Conservation (phyloP, 2,329 filamentous ascomycete genomes). For the Fusarium albosuccineum region DNA sequence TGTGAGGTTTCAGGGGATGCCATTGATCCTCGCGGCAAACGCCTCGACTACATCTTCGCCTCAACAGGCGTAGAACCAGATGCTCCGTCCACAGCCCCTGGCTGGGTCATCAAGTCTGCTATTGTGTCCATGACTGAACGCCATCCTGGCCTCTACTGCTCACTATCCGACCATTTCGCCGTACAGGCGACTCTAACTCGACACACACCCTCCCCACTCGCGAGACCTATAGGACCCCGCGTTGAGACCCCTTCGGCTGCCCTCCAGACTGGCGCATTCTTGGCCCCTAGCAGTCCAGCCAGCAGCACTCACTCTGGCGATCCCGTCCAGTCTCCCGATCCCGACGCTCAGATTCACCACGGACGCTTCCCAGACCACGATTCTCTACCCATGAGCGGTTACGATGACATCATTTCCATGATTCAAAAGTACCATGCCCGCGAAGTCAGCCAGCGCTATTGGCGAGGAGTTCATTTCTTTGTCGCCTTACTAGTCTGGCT, state of each 20-base stretch:
- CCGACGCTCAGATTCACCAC: slow-evolving; percentile 52
- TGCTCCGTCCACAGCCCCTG: slow-evolving; percentile 47
- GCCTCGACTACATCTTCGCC: slow-evolving; percentile 95
- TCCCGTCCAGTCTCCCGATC: slow-evolving; percentile 39
- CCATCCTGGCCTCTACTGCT: slow-evolving; percentile 85
- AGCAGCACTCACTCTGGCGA: slow-evolving; percentile 41
- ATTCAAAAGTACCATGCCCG: slow-evolving; percentile 76
- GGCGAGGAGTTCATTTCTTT: slow-evolving; percentile 81
- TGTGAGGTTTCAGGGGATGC: slow-evolving; percentile 73
- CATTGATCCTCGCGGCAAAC: slow-evolving; percentile 80
- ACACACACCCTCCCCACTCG: slow-evolving; percentile 50
- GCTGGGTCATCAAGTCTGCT: slow-evolving; percentile 78
- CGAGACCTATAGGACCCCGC: slow-evolving; percentile 27
- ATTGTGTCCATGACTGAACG: slow-evolving; percentile 84
- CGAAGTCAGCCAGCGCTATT: slow-evolving; percentile 78
- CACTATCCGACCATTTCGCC: slow-evolving; percentile 94
- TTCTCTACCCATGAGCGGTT: slow-evolving; percentile 32
- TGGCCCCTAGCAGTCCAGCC: slow-evolving; percentile 41
- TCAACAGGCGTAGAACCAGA: slow-evolving; percentile 61
- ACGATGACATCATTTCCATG: slow-evolving; percentile 74
- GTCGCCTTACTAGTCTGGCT: slow-evolving; percentile 75
- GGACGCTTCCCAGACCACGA: slow-evolving; percentile 35
- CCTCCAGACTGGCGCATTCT: slow-evolving; percentile 45
- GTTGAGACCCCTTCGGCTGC: slow-evolving; percentile 41
- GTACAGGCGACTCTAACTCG: slow-evolving; percentile 82